These are phyloP conservation scores for Graphium sp. DNA, from an alignment of 2,329 filamentous ascomycete species.

Conservation along the genomic window DNA sequence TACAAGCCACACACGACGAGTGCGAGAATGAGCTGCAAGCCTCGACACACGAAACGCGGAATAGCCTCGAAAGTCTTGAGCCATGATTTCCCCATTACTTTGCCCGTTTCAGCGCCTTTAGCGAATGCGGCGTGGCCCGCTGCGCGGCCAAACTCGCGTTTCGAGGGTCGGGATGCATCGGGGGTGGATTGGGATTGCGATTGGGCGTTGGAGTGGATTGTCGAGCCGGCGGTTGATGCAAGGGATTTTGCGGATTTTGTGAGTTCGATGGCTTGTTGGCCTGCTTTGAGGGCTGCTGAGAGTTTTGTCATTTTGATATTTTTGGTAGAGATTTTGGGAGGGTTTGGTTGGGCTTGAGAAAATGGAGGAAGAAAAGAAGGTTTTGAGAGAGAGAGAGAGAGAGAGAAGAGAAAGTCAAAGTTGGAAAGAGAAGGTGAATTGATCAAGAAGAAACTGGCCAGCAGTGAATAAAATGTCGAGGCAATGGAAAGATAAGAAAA, in stretches of 20 bases:
- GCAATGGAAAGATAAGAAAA: no score
- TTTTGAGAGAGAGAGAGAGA: no score
- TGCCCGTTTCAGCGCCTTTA: constrained; percentile 18
- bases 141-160: constrained; percentile 15
- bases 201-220: constrained; percentile 16
- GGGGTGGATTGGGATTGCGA: no score
- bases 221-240: constrained; percentile 10
- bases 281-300: constrained; percentile 13
- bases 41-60: constrained; percentile 36
- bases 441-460: no score
- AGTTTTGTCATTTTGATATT: constrained; percentile 12
- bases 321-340: no score
- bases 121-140: constrained; percentile 15
- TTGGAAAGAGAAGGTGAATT: no score
- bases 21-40: constrained; percentile 53
- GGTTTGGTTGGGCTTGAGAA: no score
- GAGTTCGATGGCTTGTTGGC: constrained; percentile 15
- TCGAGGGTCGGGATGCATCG: no score
- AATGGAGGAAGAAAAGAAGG: no score
- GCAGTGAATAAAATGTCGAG: no score
- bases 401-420: no score
- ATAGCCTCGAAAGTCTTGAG: constrained; percentile 27
- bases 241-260: constrained; percentile 12
- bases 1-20: constrained; percentile 55
- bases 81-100: constrained; percentile 23